Evolutionary conservation across 352 stramenopile species (phyloP).

Genomic region (Phytopythium boreale): DNA sequence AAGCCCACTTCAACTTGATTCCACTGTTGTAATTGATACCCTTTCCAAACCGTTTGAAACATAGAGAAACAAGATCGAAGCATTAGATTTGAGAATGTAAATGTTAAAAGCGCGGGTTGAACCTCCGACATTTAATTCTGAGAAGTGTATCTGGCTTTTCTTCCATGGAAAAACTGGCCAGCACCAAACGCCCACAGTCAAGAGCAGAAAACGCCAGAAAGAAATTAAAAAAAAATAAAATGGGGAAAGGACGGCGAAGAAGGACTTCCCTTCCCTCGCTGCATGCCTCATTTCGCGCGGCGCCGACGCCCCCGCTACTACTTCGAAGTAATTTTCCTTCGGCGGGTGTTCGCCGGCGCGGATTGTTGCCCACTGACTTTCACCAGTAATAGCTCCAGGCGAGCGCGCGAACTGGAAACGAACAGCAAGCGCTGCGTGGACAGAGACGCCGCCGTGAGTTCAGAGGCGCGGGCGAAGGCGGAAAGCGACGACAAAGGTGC

Average conservation of each 20-base stretch:
- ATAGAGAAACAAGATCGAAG: background rate
- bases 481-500: background rate
- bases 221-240: background rate
- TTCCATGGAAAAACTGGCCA: slow-evolving; percentile 6
- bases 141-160: background rate
- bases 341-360: no score
- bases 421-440: no score
- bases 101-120: background rate
- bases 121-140: background rate
- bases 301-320: background rate
- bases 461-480: background rate
- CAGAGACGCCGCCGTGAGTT: background rate
- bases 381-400: no score
- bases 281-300: background rate
- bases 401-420: no score
- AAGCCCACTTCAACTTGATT: slow-evolving; percentile 1
- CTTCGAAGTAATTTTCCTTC: no score
- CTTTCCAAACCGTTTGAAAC: background rate
- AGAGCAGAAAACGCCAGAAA: background rate
- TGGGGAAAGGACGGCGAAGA: slow-evolving; percentile 5
- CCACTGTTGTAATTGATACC: background rate
- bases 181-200: background rate
- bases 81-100: background rate
- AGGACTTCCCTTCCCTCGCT: background rate
- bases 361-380: no score